Evolutionary conservation across 176 grass and related monocot genomes (phyloP).

Genomic region (Hordeum vulgare): DNA sequence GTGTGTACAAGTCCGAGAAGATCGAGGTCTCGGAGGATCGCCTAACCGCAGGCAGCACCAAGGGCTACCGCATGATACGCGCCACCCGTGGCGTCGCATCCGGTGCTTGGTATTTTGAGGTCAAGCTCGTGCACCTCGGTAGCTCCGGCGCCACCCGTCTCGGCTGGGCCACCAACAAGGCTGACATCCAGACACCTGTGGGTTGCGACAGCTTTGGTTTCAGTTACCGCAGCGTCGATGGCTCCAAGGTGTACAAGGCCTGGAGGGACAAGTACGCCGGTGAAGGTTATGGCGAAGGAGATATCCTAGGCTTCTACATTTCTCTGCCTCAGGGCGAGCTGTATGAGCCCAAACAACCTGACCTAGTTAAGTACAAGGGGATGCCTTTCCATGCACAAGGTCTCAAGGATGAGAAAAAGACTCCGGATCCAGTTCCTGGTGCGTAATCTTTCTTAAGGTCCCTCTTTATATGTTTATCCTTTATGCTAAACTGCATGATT

Average conservation of each 20-base stretch:
- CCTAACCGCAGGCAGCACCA: slow-evolving; percentile 64
- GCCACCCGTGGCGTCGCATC: slow-evolving; percentile 69
- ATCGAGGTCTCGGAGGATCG: slow-evolving; percentile 74
- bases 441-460: slow-evolving; percentile 9
- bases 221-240: slow-evolving; percentile 74
- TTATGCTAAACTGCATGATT: background rate
- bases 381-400: slow-evolving; percentile 54
- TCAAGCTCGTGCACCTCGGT: slow-evolving; percentile 53
- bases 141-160: slow-evolving; percentile 64
- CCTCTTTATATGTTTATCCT: background rate
- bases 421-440: slow-evolving; percentile 65
- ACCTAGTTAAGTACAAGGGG: slow-evolving; percentile 78
- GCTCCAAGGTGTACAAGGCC: slow-evolving; percentile 72
- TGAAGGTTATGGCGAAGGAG: slow-evolving; percentile 58
- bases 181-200: slow-evolving; percentile 86
- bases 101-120: slow-evolving; percentile 84
- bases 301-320: slow-evolving; percentile 89
- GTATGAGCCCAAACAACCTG: slow-evolving; percentile 69
- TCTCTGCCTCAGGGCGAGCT: slow-evolving; percentile 62
- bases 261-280: slow-evolving; percentile 61
- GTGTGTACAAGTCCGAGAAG: slow-evolving; percentile 72
- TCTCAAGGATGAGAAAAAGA: slow-evolving; percentile 60
- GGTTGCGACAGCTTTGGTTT: slow-evolving; percentile 70
- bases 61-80: slow-evolving; percentile 90
- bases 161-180: slow-evolving; percentile 79